Percentiles rank a stretch among this genome's conserved stretches.
Conservation (phyloP, 768 basidiomycete genomes). For the Mycena indigotica region DNA sequence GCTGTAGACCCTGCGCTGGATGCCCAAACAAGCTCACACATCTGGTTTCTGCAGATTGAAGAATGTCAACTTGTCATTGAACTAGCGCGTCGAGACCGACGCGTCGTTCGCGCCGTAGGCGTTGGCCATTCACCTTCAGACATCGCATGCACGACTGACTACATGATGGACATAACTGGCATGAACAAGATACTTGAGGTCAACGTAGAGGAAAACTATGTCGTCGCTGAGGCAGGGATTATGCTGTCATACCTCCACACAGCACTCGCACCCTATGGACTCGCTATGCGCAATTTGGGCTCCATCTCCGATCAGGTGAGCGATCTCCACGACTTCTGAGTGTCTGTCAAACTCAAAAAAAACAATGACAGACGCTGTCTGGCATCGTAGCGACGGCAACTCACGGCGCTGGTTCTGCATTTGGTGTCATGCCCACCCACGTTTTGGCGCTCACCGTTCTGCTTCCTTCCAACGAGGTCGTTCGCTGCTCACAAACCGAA, state of each 20-base stretch:
- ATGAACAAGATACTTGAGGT: slow-evolving; percentile 77
- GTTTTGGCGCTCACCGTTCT: slow-evolving; percentile 77
- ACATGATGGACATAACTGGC: slow-evolving; percentile 79
- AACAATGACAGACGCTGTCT: slow-evolving; percentile 63
- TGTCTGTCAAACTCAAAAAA: not conserved
- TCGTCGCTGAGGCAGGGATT: slow-evolving; percentile 78
- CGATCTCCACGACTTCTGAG: not conserved
- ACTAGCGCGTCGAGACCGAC: slow-evolving; percentile 73
- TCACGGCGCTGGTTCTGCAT: slow-evolving; percentile 85
- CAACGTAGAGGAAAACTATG: slow-evolving; percentile 63
- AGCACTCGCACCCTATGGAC: slow-evolving; percentile 60
- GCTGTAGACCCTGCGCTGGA: too few relatives aligned
- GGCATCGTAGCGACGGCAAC: slow-evolving; percentile 94
- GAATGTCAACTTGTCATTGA: slow-evolving; percentile 79
- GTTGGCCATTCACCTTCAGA: slow-evolving; percentile 94
- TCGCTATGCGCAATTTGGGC: slow-evolving; percentile 91
- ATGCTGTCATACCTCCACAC: slow-evolving; percentile 74
- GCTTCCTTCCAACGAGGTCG: slow-evolving; percentile 71
- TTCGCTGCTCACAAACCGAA: slow-evolving; percentile 65
- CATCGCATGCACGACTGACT: slow-evolving; percentile 85
- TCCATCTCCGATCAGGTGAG: slow-evolving; percentile 88
- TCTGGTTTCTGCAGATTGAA: too few relatives aligned
- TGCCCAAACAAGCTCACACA: too few relatives aligned
- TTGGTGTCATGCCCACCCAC: slow-evolving; percentile 79
- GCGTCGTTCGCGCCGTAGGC: slow-evolving; percentile 78